A percentile compares a stretch with the other conserved stretches of the same genome.
These are phyloP conservation scores for Debaryomycetaceae sp. DNA, from an alignment of 1,139 yeast genomes.

Conservation along the genomic window DNA sequence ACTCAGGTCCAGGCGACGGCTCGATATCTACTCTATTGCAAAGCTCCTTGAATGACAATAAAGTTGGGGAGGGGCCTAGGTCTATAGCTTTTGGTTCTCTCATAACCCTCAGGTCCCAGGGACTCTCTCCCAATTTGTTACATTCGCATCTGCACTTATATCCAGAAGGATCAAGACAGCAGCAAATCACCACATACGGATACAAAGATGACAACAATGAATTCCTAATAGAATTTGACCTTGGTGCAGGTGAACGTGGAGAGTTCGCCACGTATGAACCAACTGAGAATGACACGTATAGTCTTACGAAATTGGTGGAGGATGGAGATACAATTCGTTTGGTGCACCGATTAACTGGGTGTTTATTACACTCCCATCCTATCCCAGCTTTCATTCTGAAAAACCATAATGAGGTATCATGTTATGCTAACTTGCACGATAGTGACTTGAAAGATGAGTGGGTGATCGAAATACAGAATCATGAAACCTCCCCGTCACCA, in stretches of 20 bases:
- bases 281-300: constrained; percentile 23
- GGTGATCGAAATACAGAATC: constrained; percentile 63
- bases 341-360: constrained; percentile 49
- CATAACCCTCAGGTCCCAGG: constrained; percentile 69
- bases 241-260: constrained; percentile 19
- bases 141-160: constrained; percentile 69
- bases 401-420: constrained; percentile 59
- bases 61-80: constrained; percentile 56
- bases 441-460: constrained; percentile 72
- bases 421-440: constrained; percentile 54
- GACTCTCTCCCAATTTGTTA: constrained; percentile 62
- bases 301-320: constrained; percentile 17
- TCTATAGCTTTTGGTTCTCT: constrained; percentile 59
- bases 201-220: constrained; percentile 67
- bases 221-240: constrained; percentile 51
- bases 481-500: constrained; percentile 49
- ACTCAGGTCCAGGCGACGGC: constrained; percentile 79
- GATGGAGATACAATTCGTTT: constrained; percentile 58
- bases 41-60: constrained; percentile 56
- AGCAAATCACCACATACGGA: constrained; percentile 75
- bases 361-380: constrained; percentile 62
- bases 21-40: constrained; percentile 70
- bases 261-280: constrained; percentile 30
- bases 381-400: constrained; percentile 54
- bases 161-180: constrained; percentile 73